phyloP scores from a whole-genome alignment of 2,329 filamentous ascomycete genomes.

The Botrytis byssoidea region DNA sequence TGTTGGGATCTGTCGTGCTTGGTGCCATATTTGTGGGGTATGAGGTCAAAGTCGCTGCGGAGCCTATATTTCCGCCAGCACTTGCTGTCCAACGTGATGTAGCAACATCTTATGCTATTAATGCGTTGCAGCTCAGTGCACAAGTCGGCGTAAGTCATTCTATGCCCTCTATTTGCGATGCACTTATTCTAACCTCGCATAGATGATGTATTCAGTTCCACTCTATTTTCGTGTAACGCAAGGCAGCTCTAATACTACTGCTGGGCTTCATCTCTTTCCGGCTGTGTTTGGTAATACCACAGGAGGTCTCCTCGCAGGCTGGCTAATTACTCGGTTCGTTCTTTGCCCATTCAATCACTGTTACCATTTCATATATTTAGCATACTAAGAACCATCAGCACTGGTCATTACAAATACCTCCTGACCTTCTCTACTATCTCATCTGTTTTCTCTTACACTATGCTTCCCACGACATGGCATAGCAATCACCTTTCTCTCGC shows the following conservation, averaged over 20 bases:
- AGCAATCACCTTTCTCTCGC: slow-evolving; percentile 52
- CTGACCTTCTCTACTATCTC: slow-evolving; percentile 51
- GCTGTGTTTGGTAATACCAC: slow-evolving; percentile 66
- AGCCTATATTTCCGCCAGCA: slow-evolving; percentile 59
- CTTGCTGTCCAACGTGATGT: slow-evolving; percentile 54
- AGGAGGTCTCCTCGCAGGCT: slow-evolving; percentile 60
- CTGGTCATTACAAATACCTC: slow-evolving; percentile 58
- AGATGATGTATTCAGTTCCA: slow-evolving; percentile 64
- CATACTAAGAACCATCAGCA: slow-evolving; percentile 35
- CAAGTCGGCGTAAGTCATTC: slow-evolving; percentile 53
- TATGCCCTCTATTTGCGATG: slow-evolving; percentile 3
- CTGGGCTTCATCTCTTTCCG: slow-evolving; percentile 62
- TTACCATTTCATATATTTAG: background rate
- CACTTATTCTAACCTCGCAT: slow-evolving; percentile 4
- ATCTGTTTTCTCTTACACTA: slow-evolving; percentile 50
- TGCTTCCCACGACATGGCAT: slow-evolving; percentile 58
- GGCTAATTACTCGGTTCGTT: slow-evolving; percentile 35
- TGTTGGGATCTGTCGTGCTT: slow-evolving; percentile 38
- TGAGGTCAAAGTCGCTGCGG: slow-evolving; percentile 46
- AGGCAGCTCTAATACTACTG: slow-evolving; percentile 55
- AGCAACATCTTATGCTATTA: slow-evolving; percentile 52
- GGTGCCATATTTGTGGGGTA: slow-evolving; percentile 32
- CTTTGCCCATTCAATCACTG: background rate
- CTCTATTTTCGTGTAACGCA: slow-evolving; percentile 68
- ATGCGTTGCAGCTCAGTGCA: slow-evolving; percentile 52